A percentile compares a stretch with the other conserved stretches of the same genome.
These are phyloP conservation scores for Chenopodium suecicum DNA, from an alignment of 148 eudicot species.

Conservation along the genomic window DNA sequence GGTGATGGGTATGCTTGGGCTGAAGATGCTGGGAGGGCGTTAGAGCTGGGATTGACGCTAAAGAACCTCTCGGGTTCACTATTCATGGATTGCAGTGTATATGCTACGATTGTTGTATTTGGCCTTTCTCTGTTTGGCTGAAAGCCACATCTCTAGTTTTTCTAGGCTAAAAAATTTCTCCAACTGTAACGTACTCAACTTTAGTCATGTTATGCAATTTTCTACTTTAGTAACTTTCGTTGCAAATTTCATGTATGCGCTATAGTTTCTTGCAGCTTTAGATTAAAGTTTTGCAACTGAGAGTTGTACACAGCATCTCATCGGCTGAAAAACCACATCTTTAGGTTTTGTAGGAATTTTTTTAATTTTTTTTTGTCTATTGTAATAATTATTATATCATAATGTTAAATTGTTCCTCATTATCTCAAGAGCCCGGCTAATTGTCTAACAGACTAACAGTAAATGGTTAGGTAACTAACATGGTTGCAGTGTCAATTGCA, in stretches of 20 bases:
- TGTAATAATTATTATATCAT: neutral
- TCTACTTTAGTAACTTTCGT: neutral
- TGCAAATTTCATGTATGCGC: neutral
- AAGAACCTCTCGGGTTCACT: constrained; percentile 53
- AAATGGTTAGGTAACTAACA: neutral
- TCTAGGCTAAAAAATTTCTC: neutral
- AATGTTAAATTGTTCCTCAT: neutral
- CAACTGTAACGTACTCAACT: neutral
- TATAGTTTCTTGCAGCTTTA: neutral
- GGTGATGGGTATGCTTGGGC: constrained; percentile 47
- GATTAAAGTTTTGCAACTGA: neutral
- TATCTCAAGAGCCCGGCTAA: neutral
- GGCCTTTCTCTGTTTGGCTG: constrained; percentile 48
- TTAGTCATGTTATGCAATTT: neutral
- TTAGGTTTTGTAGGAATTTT: neutral
- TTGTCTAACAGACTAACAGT: neutral
- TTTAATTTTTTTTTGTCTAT: neutral
- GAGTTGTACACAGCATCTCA: neutral
- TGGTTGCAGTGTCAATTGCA: neutral
- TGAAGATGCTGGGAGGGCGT: constrained; percentile 54
- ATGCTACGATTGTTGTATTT: constrained; percentile 53
- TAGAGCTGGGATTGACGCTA: constrained; percentile 64
- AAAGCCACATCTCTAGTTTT: constrained; percentile 19
- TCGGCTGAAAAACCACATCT: neutral
- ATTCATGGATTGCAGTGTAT: constrained; percentile 69